phyloP scores from a whole-genome alignment of 257 asterid genomes.

The Thymus mandschuricus region DNA sequence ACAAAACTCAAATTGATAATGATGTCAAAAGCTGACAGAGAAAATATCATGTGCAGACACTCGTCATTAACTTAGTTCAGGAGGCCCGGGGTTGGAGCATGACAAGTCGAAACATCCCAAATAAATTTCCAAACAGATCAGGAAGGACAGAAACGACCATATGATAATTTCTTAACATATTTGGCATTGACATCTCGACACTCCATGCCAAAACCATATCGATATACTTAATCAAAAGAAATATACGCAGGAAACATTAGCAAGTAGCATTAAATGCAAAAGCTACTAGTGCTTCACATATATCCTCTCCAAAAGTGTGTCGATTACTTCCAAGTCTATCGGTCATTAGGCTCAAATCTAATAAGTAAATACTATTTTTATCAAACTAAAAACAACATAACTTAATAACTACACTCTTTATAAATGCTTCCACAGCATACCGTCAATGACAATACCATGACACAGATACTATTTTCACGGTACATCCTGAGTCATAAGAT shows the following conservation, averaged over 20 bases:
- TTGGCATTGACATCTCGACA: neutral
- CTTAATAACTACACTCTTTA: no score
- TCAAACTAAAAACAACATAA: no score
- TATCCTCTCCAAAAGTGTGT: no score
- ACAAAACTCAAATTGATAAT: slow-evolving; percentile 5
- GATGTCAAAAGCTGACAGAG: slow-evolving; percentile 11
- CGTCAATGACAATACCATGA: no score
- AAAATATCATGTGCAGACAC: slow-evolving; percentile 1
- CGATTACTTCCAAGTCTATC: neutral
- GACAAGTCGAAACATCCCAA: slow-evolving; percentile 16
- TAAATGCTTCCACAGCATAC: no score
- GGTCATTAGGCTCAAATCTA: no score
- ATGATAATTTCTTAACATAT: neutral
- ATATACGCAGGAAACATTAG: neutral
- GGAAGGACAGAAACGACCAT: neutral
- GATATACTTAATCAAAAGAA: neutral
- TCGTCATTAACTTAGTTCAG: neutral
- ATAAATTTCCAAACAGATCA: slow-evolving; percentile 13
- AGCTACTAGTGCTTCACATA: no score
- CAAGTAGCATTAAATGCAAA: neutral
- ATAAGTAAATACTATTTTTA: no score
- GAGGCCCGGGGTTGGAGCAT: slow-evolving; percentile 13
- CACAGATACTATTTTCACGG: no score
- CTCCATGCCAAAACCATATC: neutral
- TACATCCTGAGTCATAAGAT: no score